These are phyloP conservation scores for Xerocomus potaroensis DNA, from an alignment of 768 basidiomycete species.

Conservation along the genomic window DNA sequence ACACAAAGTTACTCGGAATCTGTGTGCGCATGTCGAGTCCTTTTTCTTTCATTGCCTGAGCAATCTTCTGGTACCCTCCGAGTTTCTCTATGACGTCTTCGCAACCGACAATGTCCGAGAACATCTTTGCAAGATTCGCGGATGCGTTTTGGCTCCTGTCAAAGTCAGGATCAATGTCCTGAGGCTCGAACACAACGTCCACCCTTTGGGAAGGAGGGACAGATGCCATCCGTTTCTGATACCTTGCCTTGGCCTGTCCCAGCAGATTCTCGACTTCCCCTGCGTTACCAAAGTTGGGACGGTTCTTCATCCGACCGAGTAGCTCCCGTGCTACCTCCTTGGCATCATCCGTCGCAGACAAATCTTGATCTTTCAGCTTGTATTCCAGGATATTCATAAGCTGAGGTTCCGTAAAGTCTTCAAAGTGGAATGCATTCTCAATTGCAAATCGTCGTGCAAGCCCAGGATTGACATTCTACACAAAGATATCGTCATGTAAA, in stretches of 20 bases:
- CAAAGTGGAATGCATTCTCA: constrained; percentile 64
- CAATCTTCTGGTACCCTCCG: constrained; percentile 48
- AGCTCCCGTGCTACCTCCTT: constrained; percentile 54
- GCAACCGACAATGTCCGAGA: constrained; percentile 61
- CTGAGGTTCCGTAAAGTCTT: constrained; percentile 57
- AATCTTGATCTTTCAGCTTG: constrained; percentile 56
- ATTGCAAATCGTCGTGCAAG: constrained; percentile 63
- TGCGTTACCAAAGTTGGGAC: constrained; percentile 64
- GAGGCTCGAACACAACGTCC: constrained; percentile 37
- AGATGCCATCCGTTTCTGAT: constrained; percentile 37
- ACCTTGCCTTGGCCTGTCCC: constrained; percentile 47
- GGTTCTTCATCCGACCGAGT: constrained; percentile 32
- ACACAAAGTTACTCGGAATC: constrained; percentile 62
- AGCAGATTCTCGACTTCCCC: constrained; percentile 65
- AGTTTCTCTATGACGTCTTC: constrained; percentile 51
- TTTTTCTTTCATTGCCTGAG: constrained; percentile 38
- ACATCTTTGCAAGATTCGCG: constrained; percentile 51
- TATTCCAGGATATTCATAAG: constrained; percentile 48
- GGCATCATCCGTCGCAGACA: constrained; percentile 52
- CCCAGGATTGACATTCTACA: constrained; percentile 68
- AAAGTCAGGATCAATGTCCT: constrained; percentile 64
- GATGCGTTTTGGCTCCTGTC: constrained; percentile 46
- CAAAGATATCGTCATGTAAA: not conserved
- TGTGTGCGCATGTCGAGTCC: constrained; percentile 43
- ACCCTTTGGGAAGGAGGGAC: constrained; percentile 22